phyloP scores from a whole-genome alignment of 2,329 filamentous ascomycete genomes.

The Curvularia hawaiiensis region DNA sequence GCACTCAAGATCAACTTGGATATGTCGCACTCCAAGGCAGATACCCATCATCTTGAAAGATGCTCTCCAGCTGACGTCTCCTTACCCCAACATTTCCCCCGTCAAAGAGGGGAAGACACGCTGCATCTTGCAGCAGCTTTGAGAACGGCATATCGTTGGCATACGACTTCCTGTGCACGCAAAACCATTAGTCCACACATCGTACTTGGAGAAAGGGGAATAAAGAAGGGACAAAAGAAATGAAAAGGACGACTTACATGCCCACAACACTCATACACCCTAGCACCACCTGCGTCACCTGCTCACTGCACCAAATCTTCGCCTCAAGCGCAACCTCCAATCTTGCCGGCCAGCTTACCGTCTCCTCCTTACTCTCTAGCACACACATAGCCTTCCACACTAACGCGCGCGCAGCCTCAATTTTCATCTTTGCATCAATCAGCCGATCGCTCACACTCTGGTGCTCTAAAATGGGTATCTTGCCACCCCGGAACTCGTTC shows the following conservation, averaged over 20 bases:
- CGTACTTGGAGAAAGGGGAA: slow-evolving; percentile 7
- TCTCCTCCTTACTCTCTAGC: slow-evolving; percentile 50
- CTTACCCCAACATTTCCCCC: slow-evolving; percentile 61
- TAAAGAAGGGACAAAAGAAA: slow-evolving; percentile 8
- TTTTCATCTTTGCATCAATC: slow-evolving; percentile 58
- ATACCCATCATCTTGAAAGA: slow-evolving; percentile 53
- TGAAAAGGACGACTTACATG: slow-evolving; percentile 48
- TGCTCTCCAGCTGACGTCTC: slow-evolving; percentile 54
- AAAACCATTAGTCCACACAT: background rate
- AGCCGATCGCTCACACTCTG: slow-evolving; percentile 60
- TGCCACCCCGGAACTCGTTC: slow-evolving; percentile 53
- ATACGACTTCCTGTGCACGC: slow-evolving; percentile 45
- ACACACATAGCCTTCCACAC: slow-evolving; percentile 59
- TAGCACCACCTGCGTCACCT: slow-evolving; percentile 54
- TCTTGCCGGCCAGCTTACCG: slow-evolving; percentile 43
- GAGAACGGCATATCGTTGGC: slow-evolving; percentile 51
- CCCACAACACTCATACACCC: slow-evolving; percentile 61
- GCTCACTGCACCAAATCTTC: slow-evolving; percentile 59
- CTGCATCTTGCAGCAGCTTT: slow-evolving; percentile 82
- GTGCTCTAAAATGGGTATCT: slow-evolving; percentile 52
- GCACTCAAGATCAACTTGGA: background rate
- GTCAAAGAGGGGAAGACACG: slow-evolving; percentile 82
- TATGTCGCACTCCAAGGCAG: slow-evolving; percentile 51
- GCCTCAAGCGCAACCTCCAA: slow-evolving; percentile 56
- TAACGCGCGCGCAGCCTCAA: slow-evolving; percentile 56